Base-by-base conservation (phyloP, 2,329 filamentous ascomycete species). In the Fusarium dlaminii region DNA sequence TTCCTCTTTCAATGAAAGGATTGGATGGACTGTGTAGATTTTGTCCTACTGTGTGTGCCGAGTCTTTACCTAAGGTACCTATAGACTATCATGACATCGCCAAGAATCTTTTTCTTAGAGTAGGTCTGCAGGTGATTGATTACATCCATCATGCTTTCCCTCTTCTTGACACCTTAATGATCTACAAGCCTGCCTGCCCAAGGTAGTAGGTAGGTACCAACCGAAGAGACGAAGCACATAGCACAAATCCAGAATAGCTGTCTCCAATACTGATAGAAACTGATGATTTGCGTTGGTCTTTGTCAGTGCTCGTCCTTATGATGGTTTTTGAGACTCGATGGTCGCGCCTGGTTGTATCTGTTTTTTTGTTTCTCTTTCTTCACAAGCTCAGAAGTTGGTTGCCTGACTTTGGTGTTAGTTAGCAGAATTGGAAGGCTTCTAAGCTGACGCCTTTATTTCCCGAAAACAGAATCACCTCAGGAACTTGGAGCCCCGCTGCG, bases 391-490 rank as follows among this genome's bases (percentile, higher is more conserved):
- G 29, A 54, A 58, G n/a, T 34, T 68, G 29, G 45, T 71, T 66
- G 39, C 55, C 63, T 55, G 49, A 48, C 63, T 55, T 66, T 66
- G 29, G 29, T 34, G 37, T 40, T 46, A 65, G 66, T 58, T 42
- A 66, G 43, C 30, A 36, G 22, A 12, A 20, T 40, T 22, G 12
- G 39, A 22, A 27, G 67, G 52, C 59, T 66, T 37, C 45, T 34
- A 24, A 54, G 60, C 54, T 45, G 40, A 61, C 58, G 59, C 70
- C 49, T 45, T 49, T 65, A 48, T 57, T 72, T 61, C 68, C 72
- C 72, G 67, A 57, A 74, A 74, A 63, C 72, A 74, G 68, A 64
- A 74, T 72, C 59, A 70, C 70, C 66, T 55, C 30, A 56, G 63
- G 57, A 54, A 70, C 67, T 63, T 48, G 61, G 57, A 54, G 57